Evolutionary conservation across 2,329 filamentous ascomycete genomes (phyloP), one percentile per base, ranked within the genome.

Genomic region (Sporothrix luriei): DNA sequence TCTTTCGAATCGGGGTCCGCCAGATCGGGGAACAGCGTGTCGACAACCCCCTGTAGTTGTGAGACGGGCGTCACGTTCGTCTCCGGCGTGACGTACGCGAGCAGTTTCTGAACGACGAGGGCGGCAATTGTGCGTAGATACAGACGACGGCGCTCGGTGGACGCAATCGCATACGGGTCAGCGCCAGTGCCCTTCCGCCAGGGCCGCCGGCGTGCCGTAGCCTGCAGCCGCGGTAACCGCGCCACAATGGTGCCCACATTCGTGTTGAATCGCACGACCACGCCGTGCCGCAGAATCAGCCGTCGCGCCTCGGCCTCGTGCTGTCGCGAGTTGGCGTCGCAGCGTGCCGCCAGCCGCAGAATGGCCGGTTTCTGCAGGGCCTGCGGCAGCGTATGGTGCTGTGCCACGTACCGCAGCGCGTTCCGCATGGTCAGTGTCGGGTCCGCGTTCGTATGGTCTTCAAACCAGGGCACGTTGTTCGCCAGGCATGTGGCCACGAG

Each of bases 371-470:
- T 88, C 71, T 87, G 87, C 2, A 98, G 80, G 0, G 93, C 92
- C 11, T 77, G 78, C 0, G 95, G 94, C 4, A 98, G 80, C 2
- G 78, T 76, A 70, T 89, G 79, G 4, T 84, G 79, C 33, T 82
- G 80, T 24, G 51, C 83, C 55, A 97, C 78, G 77, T 90, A 81
- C 43, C 94, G 87, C 49, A 97, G 83, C 0, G 94, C 89, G 75
- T 99, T 99, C 49, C 95, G 87, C 57, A 84, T 80, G 0, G 95
- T 97, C 70, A 96, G 80, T 0, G 89, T 93, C 10, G 83, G 84
- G 75, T 97, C 91, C 19, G 83, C 78, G 76, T 99, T 99, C 1
- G 94, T 97, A 54, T 83, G 81, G 77, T 99, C 95, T 77, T 95
- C 92, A 72, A 93, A 91, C 91, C 92, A 98, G 0, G 81, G 80